Base-by-base conservation (phyloP, 2,329 filamentous ascomycete genomes). In the Bipolaris zeicola region DNA sequence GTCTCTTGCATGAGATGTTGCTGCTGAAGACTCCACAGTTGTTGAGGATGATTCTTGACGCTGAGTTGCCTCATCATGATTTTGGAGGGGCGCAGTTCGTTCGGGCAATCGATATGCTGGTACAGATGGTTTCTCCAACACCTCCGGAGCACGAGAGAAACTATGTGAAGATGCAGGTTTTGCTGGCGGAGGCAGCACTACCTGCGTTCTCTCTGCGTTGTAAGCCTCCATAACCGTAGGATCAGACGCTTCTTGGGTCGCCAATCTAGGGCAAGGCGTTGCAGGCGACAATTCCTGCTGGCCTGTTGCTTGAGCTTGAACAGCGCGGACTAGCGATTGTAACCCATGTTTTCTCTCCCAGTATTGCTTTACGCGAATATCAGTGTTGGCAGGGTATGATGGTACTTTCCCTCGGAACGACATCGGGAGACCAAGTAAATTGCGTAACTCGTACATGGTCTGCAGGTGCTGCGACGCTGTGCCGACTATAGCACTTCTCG, bases 371-470 rank as follows among this genome's bases (percentile, higher is more conserved):
- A 64, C 11, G 1, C 46, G n/a, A 2, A 18, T 4, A 26, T 63
- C 31, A 1, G 34, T 45, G 22, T 42, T 52, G 16, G 57, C 43
- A 2, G 65, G 55, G 47, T 68, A 66, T 4, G 56, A 3, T 5
- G 64, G 67, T 6, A 64, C 42, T 6, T 43, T 36, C 10, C 59
- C 63, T 46, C 58, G 42, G 10, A 61, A 60, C 0, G 63, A 61
- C 11, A 61, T 26, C 0, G 58, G 33, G 37, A 55, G 55, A 16
- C 57, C 56, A 10, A 69, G 31, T 5, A 67, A 8, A 1, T 20
- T 22, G 14, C 58, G 60, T 18, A 62, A 39, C 13, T 64, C 60
- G 39, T 58, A 62, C 3, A 68, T 62, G 0, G 49, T 52, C 11
- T 51, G 24, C 18, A 67, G 38, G 22, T 68, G 65, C 1, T 52